phyloP scores from a whole-genome alignment of 345 rosid species.

The Garcia nutans region DNA sequence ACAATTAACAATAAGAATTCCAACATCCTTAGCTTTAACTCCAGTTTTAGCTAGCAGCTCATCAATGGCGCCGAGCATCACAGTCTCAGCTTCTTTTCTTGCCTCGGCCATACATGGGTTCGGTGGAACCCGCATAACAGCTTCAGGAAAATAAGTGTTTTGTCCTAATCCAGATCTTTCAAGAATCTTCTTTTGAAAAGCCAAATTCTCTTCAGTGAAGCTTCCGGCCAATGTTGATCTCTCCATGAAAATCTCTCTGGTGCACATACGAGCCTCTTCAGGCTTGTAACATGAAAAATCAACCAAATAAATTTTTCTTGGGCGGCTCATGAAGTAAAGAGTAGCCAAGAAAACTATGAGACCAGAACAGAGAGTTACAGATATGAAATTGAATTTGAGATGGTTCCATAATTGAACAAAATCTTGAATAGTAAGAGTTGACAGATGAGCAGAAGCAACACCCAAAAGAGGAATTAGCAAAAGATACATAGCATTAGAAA shows the following conservation, averaged over 20 bases:
- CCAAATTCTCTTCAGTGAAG: slow-evolving; percentile 63
- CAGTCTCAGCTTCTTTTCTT: slow-evolving; percentile 61
- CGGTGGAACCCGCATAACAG: slow-evolving; percentile 50
- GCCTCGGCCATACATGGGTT: slow-evolving; percentile 64
- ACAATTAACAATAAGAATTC: slow-evolving; percentile 60
- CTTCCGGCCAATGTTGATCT: slow-evolving; percentile 35
- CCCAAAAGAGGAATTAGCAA: slow-evolving; percentile 42
- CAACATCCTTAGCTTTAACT: slow-evolving; percentile 60
- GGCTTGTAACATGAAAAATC: slow-evolving; percentile 71
- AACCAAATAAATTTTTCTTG: slow-evolving; percentile 61
- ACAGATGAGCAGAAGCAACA: slow-evolving; percentile 48
- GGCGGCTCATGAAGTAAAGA: slow-evolving; percentile 65
- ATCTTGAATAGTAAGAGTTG: slow-evolving; percentile 45
- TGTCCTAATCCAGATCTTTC: slow-evolving; percentile 84
- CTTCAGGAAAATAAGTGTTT: slow-evolving; percentile 71
- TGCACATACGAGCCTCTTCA: slow-evolving; percentile 38
- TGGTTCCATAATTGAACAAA: slow-evolving; percentile 47
- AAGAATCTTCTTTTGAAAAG: slow-evolving; percentile 75
- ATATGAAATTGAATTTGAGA: slow-evolving; percentile 52
- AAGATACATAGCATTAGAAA: slow-evolving; percentile 62
- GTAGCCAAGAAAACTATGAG: slow-evolving; percentile 52
- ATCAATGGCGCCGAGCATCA: slow-evolving; percentile 67
- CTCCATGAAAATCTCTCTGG: slow-evolving; percentile 47
- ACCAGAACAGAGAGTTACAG: slow-evolving; percentile 38
- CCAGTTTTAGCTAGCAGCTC: slow-evolving; percentile 56